Evolutionary conservation across 2,329 filamentous ascomycete species (phyloP), one percentile per base, ranked within the genome.

Genomic region (Microdochium paspali): DNA sequence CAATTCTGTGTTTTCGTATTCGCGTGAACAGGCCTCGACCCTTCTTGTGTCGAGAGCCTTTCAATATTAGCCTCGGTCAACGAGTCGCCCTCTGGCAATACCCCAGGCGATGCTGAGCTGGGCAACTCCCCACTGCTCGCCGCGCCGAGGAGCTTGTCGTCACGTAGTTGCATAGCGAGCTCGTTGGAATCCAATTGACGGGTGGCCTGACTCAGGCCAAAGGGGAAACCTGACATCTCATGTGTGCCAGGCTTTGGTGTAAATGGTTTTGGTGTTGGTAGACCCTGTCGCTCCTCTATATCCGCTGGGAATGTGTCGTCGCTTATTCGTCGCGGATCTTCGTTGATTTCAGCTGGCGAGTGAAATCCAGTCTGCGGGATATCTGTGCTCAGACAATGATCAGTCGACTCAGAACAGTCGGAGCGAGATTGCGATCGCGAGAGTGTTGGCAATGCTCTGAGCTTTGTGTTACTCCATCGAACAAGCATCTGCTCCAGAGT

Each of bases 401-500:
- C 68, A 23, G 65, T 66, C 25, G 62, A 59, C 45, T 71, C 70
- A n/a, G 71, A 73, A 51, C 71, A 74, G 48, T 73, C 68, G 2
- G 70, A 72, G 3, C 56, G 53, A 5, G 64, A 60, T 1, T 53
- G 53, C 5, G 64, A 58, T 0, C 58, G 55, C 1, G 54, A 54
- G 6, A 54, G 44, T 47, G 59, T 18, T 59, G 53, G 51, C 7
- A 48, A 44, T 18, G 44, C 45, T 44, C 53, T 57, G 4, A 54
- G 62, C 26, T 61, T 60, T 4, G 56, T 53, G 57, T 57, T 73
- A 18, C 72, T 77, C 85, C 85, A 88, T 47, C 84, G 79, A 21
- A 87, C 68, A 32, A 89, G 71, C 81, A 86, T 88, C 55, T 71
- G 77, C 61, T 88, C 84, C 7, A 89, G 65, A 4, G 80, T 74